Conservation (phyloP, 1,139 yeast genomes). For the Suhomyces guaymorum region DNA sequence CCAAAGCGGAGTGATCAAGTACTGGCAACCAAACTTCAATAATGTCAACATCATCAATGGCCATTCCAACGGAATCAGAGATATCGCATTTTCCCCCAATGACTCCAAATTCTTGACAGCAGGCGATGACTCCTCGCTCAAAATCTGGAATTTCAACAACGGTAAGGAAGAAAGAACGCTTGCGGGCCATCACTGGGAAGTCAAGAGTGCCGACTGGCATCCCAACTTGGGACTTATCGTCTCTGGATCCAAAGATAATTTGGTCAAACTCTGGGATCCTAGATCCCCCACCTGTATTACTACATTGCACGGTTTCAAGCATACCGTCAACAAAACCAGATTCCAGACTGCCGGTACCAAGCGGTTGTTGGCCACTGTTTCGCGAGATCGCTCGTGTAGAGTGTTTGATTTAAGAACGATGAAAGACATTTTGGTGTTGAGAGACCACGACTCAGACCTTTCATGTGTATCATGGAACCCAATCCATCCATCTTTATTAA, state of each 20-base stretch:
- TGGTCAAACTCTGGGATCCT: conserved; percentile 96
- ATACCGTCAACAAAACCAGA: conserved; percentile 80
- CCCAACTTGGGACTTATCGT: conserved; percentile 80
- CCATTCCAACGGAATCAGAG: conserved; percentile 81
- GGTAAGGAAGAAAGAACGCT: conserved; percentile 81
- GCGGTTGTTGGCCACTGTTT: conserved; percentile 78
- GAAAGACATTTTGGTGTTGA: conserved; percentile 71
- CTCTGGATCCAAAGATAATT: conserved; percentile 89
- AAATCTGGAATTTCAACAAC: conserved; percentile 92
- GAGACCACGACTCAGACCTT: conserved; percentile 83
- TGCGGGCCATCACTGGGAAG: conserved; percentile 98
- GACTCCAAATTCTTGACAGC: conserved; percentile 90
- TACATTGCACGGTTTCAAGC: conserved; percentile 89
- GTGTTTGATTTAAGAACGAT: conserved; percentile 83
- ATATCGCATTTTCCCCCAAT: conserved; percentile 84
- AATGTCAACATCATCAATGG: conserved; percentile 86
- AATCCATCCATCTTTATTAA: conserved; percentile 70
- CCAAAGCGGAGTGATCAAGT: conserved; percentile 86
- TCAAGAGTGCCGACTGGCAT: conserved; percentile 97
- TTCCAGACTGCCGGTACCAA: conserved; percentile 75
- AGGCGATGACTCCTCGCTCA: conserved; percentile 85
- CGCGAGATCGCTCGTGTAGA: conserved; percentile 86
- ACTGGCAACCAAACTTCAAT: conserved; percentile 97
- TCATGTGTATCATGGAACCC: conserved; percentile 94
- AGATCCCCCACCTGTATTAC: conserved; percentile 69